A percentile compares a stretch with the other conserved stretches of the same genome.
Conservation (phyloP, 805 yeast genomes). For the Jamesozyma hellenica region DNA sequence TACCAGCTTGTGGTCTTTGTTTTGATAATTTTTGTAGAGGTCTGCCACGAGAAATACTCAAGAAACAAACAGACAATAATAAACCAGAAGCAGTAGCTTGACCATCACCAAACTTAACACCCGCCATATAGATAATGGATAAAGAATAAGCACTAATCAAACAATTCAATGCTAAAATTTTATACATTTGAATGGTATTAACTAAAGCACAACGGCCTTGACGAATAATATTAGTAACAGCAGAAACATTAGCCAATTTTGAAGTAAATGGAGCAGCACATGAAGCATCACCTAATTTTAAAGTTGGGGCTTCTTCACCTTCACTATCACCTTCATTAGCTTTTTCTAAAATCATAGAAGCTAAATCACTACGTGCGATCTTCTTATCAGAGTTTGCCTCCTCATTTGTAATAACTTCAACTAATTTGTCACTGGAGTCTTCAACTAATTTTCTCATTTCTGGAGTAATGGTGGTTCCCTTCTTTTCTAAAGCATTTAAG, state of each 20-base stretch:
- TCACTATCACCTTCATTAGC: slow-evolving; percentile 28
- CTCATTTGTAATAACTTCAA: slow-evolving; percentile 28
- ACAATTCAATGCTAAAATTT: slow-evolving; percentile 92
- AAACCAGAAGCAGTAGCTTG: slow-evolving; percentile 97
- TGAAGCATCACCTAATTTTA: slow-evolving; percentile 95
- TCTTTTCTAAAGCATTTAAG: slow-evolving; percentile 71
- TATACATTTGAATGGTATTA: slow-evolving; percentile 97
- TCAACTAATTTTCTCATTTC: slow-evolving; percentile 56
- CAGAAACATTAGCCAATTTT: slow-evolving; percentile 79
- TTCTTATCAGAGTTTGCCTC: slow-evolving; percentile 43
- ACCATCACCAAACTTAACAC: slow-evolving; percentile 95
- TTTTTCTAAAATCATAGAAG: slow-evolving; percentile 26
- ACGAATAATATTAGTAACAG: slow-evolving; percentile 88
- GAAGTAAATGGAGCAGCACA: slow-evolving; percentile 99
- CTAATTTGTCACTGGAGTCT: slow-evolving; percentile 36
- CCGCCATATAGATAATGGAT: slow-evolving; percentile 88
- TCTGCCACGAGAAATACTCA: slow-evolving; percentile 88
- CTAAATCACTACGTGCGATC: slow-evolving; percentile 36
- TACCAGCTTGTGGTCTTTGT: slow-evolving; percentile 95
- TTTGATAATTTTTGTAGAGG: slow-evolving; percentile 81
- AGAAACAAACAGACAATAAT: slow-evolving; percentile 84
- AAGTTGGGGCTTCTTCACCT: slow-evolving; percentile 74
- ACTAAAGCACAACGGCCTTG: slow-evolving; percentile 98
- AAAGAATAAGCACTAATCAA: slow-evolving; percentile 92
- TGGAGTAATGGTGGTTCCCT: slow-evolving; percentile 70